A percentile compares a stretch with the other conserved stretches of the same genome.
Conservation (phyloP, 495 filamentous ascomycete genomes). For the Aspergillus biplanus region DNA sequence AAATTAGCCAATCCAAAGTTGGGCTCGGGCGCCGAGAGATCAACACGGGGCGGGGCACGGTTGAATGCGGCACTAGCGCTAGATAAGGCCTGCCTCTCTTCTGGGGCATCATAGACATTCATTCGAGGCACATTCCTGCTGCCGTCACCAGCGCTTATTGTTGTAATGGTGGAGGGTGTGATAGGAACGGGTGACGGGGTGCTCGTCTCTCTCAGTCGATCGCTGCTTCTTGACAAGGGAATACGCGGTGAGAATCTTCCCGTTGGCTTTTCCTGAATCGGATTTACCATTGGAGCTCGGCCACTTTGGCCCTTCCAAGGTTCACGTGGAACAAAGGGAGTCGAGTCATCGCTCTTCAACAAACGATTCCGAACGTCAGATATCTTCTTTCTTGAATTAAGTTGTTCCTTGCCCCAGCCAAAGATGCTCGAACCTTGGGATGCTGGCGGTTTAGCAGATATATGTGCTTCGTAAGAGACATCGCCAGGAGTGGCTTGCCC, state of each 20-base stretch:
- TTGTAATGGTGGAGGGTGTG: constrained; percentile 35
- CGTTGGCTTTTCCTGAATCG: constrained; percentile 32
- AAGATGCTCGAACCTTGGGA: constrained; percentile 32
- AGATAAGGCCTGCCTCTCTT: constrained; percentile 15
- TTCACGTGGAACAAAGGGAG: constrained; percentile 35
- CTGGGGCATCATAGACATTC: constrained; percentile 14
- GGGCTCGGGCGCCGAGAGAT: constrained; percentile 29
- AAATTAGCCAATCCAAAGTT: constrained; percentile 30
- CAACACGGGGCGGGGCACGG: constrained; percentile 30
- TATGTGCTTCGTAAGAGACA: constrained; percentile 27
- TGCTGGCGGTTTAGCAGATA: constrained; percentile 23
- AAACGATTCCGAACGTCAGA: constrained; percentile 35
- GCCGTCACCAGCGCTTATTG: constrained; percentile 40
- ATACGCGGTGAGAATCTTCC: constrained; percentile 33
- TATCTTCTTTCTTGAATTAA: constrained; percentile 34
- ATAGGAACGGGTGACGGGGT: constrained; percentile 22
- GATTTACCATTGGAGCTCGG: constrained; percentile 45
- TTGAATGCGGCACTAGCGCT: constrained; percentile 18
- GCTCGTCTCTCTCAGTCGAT: constrained; percentile 20
- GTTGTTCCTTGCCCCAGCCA: constrained; percentile 39
- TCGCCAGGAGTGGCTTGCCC: constrained; percentile 28
- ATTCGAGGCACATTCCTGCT: constrained; percentile 17
- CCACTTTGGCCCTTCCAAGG: constrained; percentile 58
- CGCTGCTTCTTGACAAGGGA: constrained; percentile 22
- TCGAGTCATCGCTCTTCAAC: constrained; percentile 29